phyloP scores from a whole-genome alignment of 306 rosid genomes.

The Medicago arabica region DNA sequence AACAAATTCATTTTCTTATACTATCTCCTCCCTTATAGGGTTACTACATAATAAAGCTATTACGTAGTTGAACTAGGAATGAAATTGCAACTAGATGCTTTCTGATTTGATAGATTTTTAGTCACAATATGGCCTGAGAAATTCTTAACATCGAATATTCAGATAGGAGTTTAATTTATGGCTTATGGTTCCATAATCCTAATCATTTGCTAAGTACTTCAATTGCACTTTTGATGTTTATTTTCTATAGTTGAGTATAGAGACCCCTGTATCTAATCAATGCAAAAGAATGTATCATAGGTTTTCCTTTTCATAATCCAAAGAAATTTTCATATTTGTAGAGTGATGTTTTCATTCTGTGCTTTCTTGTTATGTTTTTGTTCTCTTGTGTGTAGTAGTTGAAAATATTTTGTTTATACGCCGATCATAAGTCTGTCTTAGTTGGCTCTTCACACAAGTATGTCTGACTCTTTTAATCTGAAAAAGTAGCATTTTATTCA shows the following conservation, averaged over 20 bases:
- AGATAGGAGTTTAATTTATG: conserved; percentile 3
- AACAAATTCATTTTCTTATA: no score
- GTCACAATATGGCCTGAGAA: conserved; percentile 2
- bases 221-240: conserved; percentile 24
- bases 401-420: conserved; percentile 8
- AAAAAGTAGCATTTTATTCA: neutral
- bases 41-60: no score
- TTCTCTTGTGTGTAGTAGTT: neutral
- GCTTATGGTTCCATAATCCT: conserved; percentile 2
- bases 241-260: neutral
- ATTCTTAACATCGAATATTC: neutral
- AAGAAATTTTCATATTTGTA: conserved; percentile 17
- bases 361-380: conserved; percentile 30
- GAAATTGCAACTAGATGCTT: no score
- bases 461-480: neutral
- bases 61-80: no score
- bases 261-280: neutral
- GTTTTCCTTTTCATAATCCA: neutral
- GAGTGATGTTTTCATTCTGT: neutral
- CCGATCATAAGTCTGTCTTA: neutral
- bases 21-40: no score
- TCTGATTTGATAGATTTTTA: conserved; percentile 21
- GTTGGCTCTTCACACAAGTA: neutral
- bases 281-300: conserved; percentile 3
- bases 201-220: conserved; percentile 8